Conservation (phyloP, 345 rosid species). For the Salix dunnii region DNA sequence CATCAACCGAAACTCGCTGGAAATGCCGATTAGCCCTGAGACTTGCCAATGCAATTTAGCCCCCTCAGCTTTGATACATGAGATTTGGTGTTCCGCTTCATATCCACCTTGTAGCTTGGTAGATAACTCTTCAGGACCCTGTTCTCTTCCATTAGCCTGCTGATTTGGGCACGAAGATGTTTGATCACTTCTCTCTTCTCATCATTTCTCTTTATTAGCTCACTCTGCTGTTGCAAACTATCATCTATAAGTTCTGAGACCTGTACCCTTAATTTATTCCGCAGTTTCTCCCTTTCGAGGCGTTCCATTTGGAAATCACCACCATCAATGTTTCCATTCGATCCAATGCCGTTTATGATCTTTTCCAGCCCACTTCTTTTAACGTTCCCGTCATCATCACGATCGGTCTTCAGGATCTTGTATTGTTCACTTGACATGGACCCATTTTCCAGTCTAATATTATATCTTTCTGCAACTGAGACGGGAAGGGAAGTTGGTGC, state of each 20-base stretch:
- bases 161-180: constrained; percentile 22
- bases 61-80: constrained; percentile 8
- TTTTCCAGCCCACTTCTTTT: background rate
- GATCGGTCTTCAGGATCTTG: background rate
- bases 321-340: background rate
- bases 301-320: background rate
- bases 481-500: background rate
- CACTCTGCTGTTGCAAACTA: constrained; percentile 22
- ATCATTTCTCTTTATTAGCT: constrained; percentile 31
- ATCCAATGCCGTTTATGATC: background rate
- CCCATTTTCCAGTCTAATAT: background rate
- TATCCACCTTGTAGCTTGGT: background rate
- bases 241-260: constrained; percentile 19
- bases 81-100: background rate
- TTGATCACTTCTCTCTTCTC: constrained; percentile 32
- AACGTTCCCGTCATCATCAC: background rate
- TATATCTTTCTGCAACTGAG: background rate
- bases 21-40: background rate
- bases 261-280: constrained; percentile 17
- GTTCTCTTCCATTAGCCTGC: constrained; percentile 16
- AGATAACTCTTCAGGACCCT: constrained; percentile 5
- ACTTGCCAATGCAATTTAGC: constrained; percentile 16
- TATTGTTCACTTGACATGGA: background rate
- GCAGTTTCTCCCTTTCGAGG: constrained; percentile 8
- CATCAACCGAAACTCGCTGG: background rate